Percentiles rank a stretch among this genome's conserved stretches.
Evolutionary conservation across 169 alveolate genomes (phyloP).

Genomic region (Eimeria mitis): DNA sequence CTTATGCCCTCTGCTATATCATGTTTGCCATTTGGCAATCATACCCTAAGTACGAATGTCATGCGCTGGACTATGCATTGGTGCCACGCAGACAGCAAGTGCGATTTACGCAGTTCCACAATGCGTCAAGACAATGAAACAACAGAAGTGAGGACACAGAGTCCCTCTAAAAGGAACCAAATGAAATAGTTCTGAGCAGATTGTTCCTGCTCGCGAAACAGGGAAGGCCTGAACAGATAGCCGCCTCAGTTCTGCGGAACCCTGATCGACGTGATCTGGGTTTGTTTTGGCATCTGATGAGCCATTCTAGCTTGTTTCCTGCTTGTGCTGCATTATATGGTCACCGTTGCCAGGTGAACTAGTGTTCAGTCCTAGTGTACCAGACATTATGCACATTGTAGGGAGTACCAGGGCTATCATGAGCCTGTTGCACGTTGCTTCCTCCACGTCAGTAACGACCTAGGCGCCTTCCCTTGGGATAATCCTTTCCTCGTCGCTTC

Average conservation of each 20-base stretch:
- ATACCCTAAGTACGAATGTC: not conserved
- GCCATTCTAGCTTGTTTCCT: not conserved
- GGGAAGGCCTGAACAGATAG: not conserved
- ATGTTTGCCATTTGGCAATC: not conserved
- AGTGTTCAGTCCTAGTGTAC: not conserved
- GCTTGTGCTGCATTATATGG: not conserved
- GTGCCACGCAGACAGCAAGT: not conserved
- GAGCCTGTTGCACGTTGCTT: not conserved
- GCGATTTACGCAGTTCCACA: not conserved
- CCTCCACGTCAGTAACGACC: not conserved
- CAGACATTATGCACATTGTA: not conserved
- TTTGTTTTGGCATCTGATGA: not conserved
- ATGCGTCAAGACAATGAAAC: not conserved
- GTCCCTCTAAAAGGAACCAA: not conserved
- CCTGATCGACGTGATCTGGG: not conserved
- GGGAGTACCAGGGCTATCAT: not conserved
- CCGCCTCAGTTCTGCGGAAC: not conserved
- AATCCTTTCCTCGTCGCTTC: not conserved
- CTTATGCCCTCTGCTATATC: not conserved
- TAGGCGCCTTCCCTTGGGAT: not conserved
- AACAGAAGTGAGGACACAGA: not conserved
- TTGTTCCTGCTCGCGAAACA: not conserved
- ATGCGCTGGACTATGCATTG: not conserved
- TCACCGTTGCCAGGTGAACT: not conserved
- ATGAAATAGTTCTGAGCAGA: not conserved